Percentiles rank a stretch among this genome's conserved stretches.
These are phyloP conservation scores for Phytophthora brassicae DNA, from an alignment of 352 stramenopile genomes.

Conservation along the genomic window DNA sequence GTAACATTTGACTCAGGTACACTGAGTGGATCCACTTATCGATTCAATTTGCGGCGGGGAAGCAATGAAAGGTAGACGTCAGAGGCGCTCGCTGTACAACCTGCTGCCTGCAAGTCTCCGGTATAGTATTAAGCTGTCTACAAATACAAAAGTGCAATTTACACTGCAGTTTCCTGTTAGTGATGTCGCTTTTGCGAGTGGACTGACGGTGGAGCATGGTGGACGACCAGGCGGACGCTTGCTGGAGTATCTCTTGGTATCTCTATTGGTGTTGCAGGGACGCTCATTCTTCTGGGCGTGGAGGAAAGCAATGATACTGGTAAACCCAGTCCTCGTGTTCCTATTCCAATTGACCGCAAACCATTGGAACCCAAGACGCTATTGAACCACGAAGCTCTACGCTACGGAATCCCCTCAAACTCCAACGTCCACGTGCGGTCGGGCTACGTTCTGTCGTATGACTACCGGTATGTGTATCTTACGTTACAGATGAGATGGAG, in stretches of 20 bases:
- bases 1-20: constrained; percentile 6
- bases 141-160: neutral
- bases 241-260: constrained; percentile 52
- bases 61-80: constrained; percentile 33
- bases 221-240: constrained; percentile 37
- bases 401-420: constrained; percentile 68
- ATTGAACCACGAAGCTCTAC: constrained; percentile 64
- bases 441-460: constrained; percentile 85
- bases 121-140: constrained; percentile 21
- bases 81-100: constrained; percentile 26
- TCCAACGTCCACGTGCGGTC: constrained; percentile 72
- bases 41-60: constrained; percentile 10
- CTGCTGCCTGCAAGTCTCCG: constrained; percentile 38
- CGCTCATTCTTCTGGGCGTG: constrained; percentile 40
- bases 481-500: no score
- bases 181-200: constrained; percentile 1
- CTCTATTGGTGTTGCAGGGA: constrained; percentile 50
- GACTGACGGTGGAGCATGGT: constrained; percentile 12
- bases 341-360: constrained; percentile 17
- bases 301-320: constrained; percentile 16
- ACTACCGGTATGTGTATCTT: constrained; percentile 57
- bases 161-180: neutral
- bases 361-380: constrained; percentile 15
- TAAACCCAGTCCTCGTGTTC: constrained; percentile 7
- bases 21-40: constrained; percentile 9